These are phyloP conservation scores for Oemleria cerasiformis DNA, from an alignment of 306 rosid genomes.

Conservation along the genomic window DNA sequence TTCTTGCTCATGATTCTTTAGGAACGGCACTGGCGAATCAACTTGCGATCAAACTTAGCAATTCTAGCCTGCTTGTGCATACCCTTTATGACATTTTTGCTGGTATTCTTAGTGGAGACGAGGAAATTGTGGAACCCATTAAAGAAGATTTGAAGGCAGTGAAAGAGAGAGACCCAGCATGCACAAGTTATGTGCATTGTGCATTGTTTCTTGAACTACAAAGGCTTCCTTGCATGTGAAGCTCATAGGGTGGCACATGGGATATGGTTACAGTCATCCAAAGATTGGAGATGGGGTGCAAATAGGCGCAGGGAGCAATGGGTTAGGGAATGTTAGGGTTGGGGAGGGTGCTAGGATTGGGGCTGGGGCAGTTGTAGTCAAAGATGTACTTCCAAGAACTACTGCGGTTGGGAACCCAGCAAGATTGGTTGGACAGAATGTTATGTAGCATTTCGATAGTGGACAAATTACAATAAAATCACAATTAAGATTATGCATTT, in stretches of 20 bases:
- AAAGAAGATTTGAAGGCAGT: constrained; percentile 24
- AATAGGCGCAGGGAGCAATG: constrained; percentile 14
- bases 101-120: background rate
- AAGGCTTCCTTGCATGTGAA: constrained; percentile 35
- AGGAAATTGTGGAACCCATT: constrained; percentile 11
- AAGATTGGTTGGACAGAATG: constrained; percentile 6
- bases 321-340: constrained; percentile 17
- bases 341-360: constrained; percentile 21
- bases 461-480: too few relatives aligned
- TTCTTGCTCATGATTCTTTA: constrained; percentile 21
- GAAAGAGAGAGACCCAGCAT: constrained; percentile 31
- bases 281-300: constrained; percentile 26
- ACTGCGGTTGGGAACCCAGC: constrained; percentile 27
- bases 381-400: constrained; percentile 14
- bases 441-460: too few relatives aligned
- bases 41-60: constrained; percentile 18
- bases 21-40: constrained; percentile 18
- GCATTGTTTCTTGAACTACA: constrained; percentile 17
- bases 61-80: constrained; percentile 1
- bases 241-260: constrained; percentile 34
- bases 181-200: constrained; percentile 19
- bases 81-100: constrained; percentile 18
- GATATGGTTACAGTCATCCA: constrained; percentile 25
- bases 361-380: constrained; percentile 17
- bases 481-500: too few relatives aligned